Percentiles rank a stretch among this genome's conserved stretches.
Conservation (phyloP, 345 rosid genomes). For the Kandelia obovata region DNA sequence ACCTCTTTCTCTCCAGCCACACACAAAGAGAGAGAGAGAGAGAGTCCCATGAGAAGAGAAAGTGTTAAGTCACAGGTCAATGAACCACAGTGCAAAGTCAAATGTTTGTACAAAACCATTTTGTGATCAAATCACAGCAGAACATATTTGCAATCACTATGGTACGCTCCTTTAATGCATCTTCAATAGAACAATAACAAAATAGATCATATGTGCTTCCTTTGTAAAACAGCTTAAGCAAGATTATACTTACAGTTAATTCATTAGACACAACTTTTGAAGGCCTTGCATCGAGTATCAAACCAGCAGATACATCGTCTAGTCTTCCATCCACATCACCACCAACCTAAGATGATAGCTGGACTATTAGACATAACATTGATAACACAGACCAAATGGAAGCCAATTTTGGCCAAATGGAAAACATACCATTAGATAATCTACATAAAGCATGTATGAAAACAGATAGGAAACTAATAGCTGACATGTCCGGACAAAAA, state of each 20-base stretch:
- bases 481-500: neutral
- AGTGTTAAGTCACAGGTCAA: neutral
- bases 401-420: neutral
- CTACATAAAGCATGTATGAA: neutral
- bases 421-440: neutral
- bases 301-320: slow-evolving; percentile 87
- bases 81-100: neutral
- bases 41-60: slow-evolving; percentile 6
- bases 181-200: neutral
- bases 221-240: neutral
- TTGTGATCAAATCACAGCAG: too few relatives aligned
- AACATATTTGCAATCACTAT: too few relatives aligned
- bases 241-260: slow-evolving; percentile 69
- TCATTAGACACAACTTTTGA: slow-evolving; percentile 93
- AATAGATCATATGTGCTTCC: neutral
- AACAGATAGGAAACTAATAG: neutral
- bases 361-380: slow-evolving; percentile 14
- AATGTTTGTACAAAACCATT: neutral
- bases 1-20: too few relatives aligned
- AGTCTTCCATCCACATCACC: slow-evolving; percentile 74
- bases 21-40: neutral
- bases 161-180: too few relatives aligned
- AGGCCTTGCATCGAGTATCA: slow-evolving; percentile 86
- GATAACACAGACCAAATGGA: neutral
- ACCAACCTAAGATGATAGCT: slow-evolving; percentile 53